Conservation (phyloP, 495 filamentous ascomycete genomes). For the Glonium stellatum region DNA sequence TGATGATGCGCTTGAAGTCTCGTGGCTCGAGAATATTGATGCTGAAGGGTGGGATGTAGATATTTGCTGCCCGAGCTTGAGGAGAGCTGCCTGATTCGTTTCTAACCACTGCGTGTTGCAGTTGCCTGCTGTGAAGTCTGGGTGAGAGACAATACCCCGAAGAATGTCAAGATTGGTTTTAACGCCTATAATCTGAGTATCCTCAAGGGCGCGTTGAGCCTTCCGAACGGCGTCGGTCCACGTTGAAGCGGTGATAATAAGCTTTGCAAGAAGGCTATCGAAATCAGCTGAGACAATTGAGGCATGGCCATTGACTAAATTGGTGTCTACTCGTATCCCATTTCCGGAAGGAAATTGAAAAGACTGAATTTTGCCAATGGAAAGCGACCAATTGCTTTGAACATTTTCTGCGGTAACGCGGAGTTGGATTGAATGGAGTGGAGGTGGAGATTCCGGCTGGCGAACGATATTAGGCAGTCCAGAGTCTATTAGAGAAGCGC, state of each 20-base stretch:
- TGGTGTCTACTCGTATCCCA: conserved; percentile 51
- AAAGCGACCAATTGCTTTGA: conserved; percentile 46
- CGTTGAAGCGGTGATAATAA: conserved; percentile 50
- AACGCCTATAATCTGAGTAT: conserved; percentile 48
- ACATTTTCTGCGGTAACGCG: conserved; percentile 53
- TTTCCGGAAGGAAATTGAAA: conserved; percentile 50
- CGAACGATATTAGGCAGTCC: conserved; percentile 34
- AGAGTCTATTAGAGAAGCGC: conserved; percentile 39
- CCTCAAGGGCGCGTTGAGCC: conserved; percentile 47
- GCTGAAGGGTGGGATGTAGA: conserved; percentile 6
- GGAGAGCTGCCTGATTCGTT: conserved; percentile 37
- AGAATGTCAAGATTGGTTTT: conserved; percentile 52
- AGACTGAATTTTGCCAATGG: conserved; percentile 50
- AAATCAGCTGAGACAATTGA: conserved; percentile 49
- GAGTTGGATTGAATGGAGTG: conserved; percentile 48
- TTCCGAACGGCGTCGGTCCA: conserved; percentile 48
- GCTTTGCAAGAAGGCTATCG: conserved; percentile 54
- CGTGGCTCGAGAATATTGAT: background rate
- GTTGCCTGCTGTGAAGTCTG: conserved; percentile 40
- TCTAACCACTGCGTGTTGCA: conserved; percentile 57
- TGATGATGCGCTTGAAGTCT: background rate
- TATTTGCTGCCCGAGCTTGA: conserved; percentile 31
- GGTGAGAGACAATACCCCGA: conserved; percentile 45
- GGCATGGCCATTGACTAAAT: conserved; percentile 39
- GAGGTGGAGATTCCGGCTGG: conserved; percentile 32